phyloP scores from a whole-genome alignment of 495 filamentous ascomycete species.

The Hypomontagnella submonticulosa region DNA sequence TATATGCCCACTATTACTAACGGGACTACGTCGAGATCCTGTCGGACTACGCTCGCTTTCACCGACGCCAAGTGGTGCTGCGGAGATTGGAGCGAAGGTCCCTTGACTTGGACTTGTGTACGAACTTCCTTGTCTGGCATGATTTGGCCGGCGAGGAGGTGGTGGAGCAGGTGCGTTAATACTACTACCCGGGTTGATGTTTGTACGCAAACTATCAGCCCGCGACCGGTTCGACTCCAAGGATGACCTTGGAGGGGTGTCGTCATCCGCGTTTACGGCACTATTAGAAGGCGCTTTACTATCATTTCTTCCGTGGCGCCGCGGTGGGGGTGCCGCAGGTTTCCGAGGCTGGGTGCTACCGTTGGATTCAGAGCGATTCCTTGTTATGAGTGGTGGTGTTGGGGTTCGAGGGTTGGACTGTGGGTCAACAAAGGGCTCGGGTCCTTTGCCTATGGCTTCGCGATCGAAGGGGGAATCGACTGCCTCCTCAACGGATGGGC shows the following conservation, averaged over 20 bases:
- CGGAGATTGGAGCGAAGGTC: slow-evolving; percentile 13
- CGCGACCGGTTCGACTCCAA: slow-evolving; percentile 56
- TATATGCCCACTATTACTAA: slow-evolving; percentile 21
- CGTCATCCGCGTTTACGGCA: slow-evolving; percentile 47
- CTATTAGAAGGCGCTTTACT: slow-evolving; percentile 46
- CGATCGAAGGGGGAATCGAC: slow-evolving; percentile 56
- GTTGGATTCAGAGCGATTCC: slow-evolving; percentile 47
- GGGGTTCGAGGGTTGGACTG: slow-evolving; percentile 44
- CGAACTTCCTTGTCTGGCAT: slow-evolving; percentile 46
- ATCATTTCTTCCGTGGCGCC: slow-evolving; percentile 57
- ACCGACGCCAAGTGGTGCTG: slow-evolving; percentile 8
- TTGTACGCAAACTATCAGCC: slow-evolving; percentile 53
- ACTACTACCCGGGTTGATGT: slow-evolving; percentile 24
- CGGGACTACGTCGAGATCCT: slow-evolving; percentile 12
- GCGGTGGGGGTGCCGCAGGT: slow-evolving; percentile 61
- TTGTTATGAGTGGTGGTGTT: slow-evolving; percentile 47
- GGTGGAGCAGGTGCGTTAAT: slow-evolving; percentile 55
- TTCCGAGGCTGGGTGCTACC: slow-evolving; percentile 49
- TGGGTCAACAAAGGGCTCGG: slow-evolving; percentile 48
- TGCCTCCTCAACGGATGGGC: slow-evolving; percentile 54
- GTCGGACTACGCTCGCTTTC: slow-evolving; percentile 36
- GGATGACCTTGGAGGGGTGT: slow-evolving; percentile 53
- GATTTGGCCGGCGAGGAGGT: slow-evolving; percentile 55
- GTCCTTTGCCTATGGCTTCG: slow-evolving; percentile 58
- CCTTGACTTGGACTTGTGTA: slow-evolving; percentile 35